Percentiles rank a stretch among this genome's conserved stretches.
phyloP scores from a whole-genome alignment of 441 rosid species.

The Viola pubescens region DNA sequence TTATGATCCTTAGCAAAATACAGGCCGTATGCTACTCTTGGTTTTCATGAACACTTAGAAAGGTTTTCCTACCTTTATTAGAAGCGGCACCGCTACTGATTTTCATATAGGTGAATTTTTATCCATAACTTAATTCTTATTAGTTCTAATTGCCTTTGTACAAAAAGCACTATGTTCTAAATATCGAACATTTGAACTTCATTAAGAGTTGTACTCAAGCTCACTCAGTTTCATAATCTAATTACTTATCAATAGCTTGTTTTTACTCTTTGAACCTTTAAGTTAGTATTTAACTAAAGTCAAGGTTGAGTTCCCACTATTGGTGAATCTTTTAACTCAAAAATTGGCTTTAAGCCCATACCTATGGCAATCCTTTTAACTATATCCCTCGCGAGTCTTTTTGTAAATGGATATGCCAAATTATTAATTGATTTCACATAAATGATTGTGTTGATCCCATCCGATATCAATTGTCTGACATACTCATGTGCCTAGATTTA shows the following conservation, averaged over 20 bases:
- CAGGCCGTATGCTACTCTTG: neutral
- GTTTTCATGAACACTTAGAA: neutral
- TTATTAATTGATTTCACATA: neutral
- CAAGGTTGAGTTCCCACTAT: neutral
- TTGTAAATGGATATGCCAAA: neutral
- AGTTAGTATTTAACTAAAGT: neutral
- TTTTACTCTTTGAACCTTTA: neutral
- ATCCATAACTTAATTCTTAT: too few relatives aligned
- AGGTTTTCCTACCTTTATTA: neutral
- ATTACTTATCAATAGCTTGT: neutral
- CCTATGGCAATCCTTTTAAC: neutral
- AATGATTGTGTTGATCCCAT: neutral
- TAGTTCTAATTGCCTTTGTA: neutral
- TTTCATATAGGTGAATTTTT: neutral
- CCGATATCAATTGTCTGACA: neutral
- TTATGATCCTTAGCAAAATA: neutral
- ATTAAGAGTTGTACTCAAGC: neutral
- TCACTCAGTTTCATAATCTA: neutral
- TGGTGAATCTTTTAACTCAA: neutral
- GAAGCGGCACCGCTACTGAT: neutral
- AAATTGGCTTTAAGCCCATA: neutral
- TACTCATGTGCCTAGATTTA: conserved; percentile 4
- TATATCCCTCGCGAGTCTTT: neutral
- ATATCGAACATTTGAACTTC: neutral
- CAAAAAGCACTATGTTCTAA: too few relatives aligned